phyloP scores from a whole-genome alignment of 768 basidiomycete genomes.

The Lyophyllum semitale region DNA sequence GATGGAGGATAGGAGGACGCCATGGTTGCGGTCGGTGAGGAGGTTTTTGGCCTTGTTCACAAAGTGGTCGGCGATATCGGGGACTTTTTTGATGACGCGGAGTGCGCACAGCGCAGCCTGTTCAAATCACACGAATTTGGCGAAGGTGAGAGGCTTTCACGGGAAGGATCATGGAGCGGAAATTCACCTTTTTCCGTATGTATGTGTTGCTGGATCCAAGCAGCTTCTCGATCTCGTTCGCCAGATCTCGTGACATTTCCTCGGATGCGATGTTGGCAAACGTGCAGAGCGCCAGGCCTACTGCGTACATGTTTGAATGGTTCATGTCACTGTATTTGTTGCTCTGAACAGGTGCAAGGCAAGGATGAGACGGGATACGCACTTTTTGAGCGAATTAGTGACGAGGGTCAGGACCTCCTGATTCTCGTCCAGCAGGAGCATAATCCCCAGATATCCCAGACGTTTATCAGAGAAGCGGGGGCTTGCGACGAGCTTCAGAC shows the following conservation, averaged over 20 bases:
- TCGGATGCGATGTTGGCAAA: slow-evolving; percentile 99
- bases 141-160: not conserved
- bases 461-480: slow-evolving; percentile 96
- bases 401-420: slow-evolving; percentile 97
- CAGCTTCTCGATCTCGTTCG: slow-evolving; percentile 96
- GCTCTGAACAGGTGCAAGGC: not conserved
- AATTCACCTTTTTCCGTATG: slow-evolving; percentile 92
- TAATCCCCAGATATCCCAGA: slow-evolving; percentile 95
- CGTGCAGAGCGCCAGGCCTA: slow-evolving; percentile 94
- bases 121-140: not conserved
- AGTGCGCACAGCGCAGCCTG: slow-evolving; percentile 96
- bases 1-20: slow-evolving; percentile 90
- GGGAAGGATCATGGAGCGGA: not conserved
- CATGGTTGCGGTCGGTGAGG: slow-evolving; percentile 94
- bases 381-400: slow-evolving; percentile 99
- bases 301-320: slow-evolving; percentile 98
- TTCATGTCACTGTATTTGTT: slow-evolving; percentile 85
- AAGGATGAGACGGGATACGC: slow-evolving; percentile 22
- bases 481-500: slow-evolving; percentile 91
- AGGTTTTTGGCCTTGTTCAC: slow-evolving; percentile 84
- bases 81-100: slow-evolving; percentile 92
- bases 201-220: slow-evolving; percentile 97
- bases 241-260: slow-evolving; percentile 98
- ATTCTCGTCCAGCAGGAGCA: slow-evolving; percentile 96
- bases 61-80: slow-evolving; percentile 94